Evolutionary conservation across 2,329 filamentous ascomycete genomes (phyloP).

Genomic region (Stylonectria norvegica): DNA sequence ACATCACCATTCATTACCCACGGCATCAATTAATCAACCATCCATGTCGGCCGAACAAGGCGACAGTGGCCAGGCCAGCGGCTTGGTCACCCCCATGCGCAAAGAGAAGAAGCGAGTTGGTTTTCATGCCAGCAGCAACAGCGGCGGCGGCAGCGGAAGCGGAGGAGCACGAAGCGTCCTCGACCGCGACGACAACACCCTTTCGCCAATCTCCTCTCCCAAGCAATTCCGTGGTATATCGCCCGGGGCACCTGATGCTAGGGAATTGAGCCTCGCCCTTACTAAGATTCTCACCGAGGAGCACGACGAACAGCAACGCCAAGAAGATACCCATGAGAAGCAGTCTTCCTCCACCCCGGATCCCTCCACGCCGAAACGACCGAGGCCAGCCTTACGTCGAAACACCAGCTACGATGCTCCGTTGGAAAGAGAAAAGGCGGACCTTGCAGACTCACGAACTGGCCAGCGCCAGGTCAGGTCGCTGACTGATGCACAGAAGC

Average conservation of each 20-base stretch:
- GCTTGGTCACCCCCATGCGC: slow-evolving; percentile 30
- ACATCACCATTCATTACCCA: slow-evolving; percentile 1
- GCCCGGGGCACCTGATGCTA: slow-evolving; percentile 36
- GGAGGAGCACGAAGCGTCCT: slow-evolving; percentile 6
- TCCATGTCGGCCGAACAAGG: slow-evolving; percentile 25
- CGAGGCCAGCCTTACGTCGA: slow-evolving; percentile 39
- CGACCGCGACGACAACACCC: slow-evolving; percentile 17
- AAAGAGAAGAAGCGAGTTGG: slow-evolving; percentile 42
- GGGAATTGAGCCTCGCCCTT: slow-evolving; percentile 37
- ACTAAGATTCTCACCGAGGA: slow-evolving; percentile 38
- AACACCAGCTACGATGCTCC: slow-evolving; percentile 43
- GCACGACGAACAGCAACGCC: slow-evolving; percentile 20
- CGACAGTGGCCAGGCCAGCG: slow-evolving; percentile 27
- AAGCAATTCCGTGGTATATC: slow-evolving; percentile 23
- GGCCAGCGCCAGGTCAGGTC: slow-evolving; percentile 38
- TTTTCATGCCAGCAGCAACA: slow-evolving; percentile 34
- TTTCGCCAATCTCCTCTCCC: slow-evolving; percentile 29
- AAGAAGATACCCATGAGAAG: background rate
- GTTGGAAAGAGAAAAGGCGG: slow-evolving; percentile 38
- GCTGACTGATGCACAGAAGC: slow-evolving; percentile 38
- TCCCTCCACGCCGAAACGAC: slow-evolving; percentile 18
- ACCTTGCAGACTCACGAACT: slow-evolving; percentile 37
- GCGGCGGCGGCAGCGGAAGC: slow-evolving; percentile 10
- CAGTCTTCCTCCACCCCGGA: slow-evolving; percentile 16
- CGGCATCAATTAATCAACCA: slow-evolving; percentile 3